A percentile compares a stretch with the other conserved stretches of the same genome.
Evolutionary conservation across 148 eudicot genomes (phyloP).

Genomic region (Chenopodium quinoa): DNA sequence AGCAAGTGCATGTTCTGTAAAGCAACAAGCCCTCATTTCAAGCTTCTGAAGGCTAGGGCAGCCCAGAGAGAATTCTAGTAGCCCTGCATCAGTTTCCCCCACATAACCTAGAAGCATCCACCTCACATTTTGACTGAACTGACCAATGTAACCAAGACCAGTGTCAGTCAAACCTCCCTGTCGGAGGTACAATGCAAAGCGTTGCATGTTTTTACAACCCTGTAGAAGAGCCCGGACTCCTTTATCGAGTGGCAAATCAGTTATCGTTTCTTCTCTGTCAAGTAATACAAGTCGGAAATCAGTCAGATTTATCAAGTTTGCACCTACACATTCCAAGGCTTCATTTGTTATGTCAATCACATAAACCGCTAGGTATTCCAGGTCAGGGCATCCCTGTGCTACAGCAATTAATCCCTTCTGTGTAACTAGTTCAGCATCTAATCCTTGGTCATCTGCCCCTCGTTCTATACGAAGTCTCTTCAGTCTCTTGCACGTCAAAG

Average conservation of each 20-base stretch:
- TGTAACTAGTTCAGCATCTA: slow-evolving; percentile 67
- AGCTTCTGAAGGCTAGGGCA: slow-evolving; percentile 83
- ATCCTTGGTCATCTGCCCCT: slow-evolving; percentile 76
- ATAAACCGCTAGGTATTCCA: slow-evolving; percentile 82
- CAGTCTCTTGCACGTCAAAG: slow-evolving; percentile 58
- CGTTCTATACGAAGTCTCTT: slow-evolving; percentile 80
- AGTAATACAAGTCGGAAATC: slow-evolving; percentile 91
- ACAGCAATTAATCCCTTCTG: slow-evolving; percentile 72
- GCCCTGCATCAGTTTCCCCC: slow-evolving; percentile 83
- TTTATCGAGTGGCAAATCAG: slow-evolving; percentile 86
- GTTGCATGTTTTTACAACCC: slow-evolving; percentile 64
- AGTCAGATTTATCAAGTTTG: slow-evolving; percentile 47
- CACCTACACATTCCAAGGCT: slow-evolving; percentile 60
- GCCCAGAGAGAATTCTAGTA: slow-evolving; percentile 69
- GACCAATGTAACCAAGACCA: slow-evolving; percentile 78
- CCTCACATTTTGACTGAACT: slow-evolving; percentile 58
- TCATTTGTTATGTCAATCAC: slow-evolving; percentile 81
- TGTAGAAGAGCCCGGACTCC: slow-evolving; percentile 74
- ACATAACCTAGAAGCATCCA: slow-evolving; percentile 94
- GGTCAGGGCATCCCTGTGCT: slow-evolving; percentile 69
- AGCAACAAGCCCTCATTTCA: slow-evolving; percentile 82
- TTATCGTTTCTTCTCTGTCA: slow-evolving; percentile 54
- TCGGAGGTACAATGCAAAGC: slow-evolving; percentile 83
- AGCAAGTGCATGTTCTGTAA: slow-evolving; percentile 76
- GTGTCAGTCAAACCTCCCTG: slow-evolving; percentile 75